phyloP scores from a whole-genome alignment of 176 grass and related monocot species.

The Alloteropsis semialata region DNA sequence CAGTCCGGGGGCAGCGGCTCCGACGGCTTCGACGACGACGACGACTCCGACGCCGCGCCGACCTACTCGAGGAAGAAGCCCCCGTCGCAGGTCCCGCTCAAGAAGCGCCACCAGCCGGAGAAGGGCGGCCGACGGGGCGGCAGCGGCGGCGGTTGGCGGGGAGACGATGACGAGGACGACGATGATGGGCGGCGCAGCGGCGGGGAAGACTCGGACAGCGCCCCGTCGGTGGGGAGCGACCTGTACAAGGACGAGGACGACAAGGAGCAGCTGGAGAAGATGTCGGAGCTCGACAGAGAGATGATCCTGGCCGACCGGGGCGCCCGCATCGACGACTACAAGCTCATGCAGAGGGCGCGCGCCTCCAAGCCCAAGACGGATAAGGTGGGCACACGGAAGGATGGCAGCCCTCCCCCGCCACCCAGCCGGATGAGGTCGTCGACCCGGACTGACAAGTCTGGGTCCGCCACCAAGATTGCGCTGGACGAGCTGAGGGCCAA shows the following conservation, averaged over 20 bases:
- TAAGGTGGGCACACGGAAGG: constrained; percentile 25
- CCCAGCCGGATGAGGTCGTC: constrained; percentile 41
- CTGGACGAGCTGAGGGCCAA: constrained; percentile 65
- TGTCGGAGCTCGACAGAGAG: constrained; percentile 81
- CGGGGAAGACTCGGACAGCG: constrained; percentile 70
- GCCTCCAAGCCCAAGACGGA: constrained; percentile 59
- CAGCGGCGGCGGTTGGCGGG: constrained; percentile 8
- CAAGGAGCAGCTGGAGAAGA: constrained; percentile 66
- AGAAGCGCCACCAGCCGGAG: constrained; percentile 70
- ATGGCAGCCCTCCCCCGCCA: constrained; percentile 62
- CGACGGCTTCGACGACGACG: constrained; percentile 48
- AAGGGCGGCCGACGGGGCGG: constrained; percentile 23
- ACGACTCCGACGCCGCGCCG: constrained; percentile 45
- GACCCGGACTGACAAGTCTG: constrained; percentile 36
- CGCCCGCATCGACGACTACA: constrained; percentile 58
- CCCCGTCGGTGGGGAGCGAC: constrained; percentile 75
- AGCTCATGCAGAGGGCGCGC: constrained; percentile 65
- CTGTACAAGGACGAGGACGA: constrained; percentile 94
- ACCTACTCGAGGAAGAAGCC: constrained; percentile 51
- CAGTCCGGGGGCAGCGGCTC: constrained; percentile 60
- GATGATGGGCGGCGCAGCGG: constrained; percentile 29
- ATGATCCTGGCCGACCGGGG: constrained; percentile 70
- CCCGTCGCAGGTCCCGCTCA: constrained; percentile 77
- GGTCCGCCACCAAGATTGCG: constrained; percentile 55
- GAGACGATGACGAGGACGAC: constrained; percentile 41